Conservation (phyloP, 2,329 filamentous ascomycete genomes). For the Lasiodiplodia gonubiensis region DNA sequence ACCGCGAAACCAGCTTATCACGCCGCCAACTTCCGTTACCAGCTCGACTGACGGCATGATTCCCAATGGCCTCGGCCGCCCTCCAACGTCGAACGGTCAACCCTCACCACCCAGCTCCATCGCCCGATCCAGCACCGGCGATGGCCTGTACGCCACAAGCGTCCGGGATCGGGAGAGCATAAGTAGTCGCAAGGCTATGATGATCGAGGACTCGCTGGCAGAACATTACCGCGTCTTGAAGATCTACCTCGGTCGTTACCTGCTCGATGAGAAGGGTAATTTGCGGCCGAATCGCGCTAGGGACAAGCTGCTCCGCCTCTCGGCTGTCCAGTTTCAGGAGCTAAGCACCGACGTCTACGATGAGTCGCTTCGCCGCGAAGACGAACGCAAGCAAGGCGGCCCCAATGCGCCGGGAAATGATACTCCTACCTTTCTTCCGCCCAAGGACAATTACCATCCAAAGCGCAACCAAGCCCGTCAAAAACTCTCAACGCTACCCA, state of each 20-base stretch:
- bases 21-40: conserved; percentile 46
- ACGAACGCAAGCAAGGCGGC: conserved; percentile 57
- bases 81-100: conserved; percentile 47
- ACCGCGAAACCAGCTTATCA: conserved; percentile 39
- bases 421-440: conserved; percentile 69
- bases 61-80: conserved; percentile 60
- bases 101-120: conserved; percentile 90
- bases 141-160: conserved; percentile 63
- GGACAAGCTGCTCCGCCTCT: conserved; percentile 90
- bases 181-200: conserved; percentile 64
- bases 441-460: conserved; percentile 90
- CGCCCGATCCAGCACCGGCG: conserved; percentile 82
- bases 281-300: conserved; percentile 84
- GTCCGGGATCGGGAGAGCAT: conserved; percentile 60
- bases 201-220: conserved; percentile 71
- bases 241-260: conserved; percentile 72
- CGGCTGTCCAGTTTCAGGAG: conserved; percentile 93
- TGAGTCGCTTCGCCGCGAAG: conserved; percentile 86
- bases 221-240: conserved; percentile 85
- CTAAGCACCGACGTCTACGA: conserved; percentile 97
- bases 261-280: conserved; percentile 75
- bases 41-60: conserved; percentile 49
- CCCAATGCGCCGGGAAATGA: conserved; percentile 54
- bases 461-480: conserved; percentile 98
- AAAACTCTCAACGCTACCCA: conserved; percentile 87